A percentile compares a stretch with the other conserved stretches of the same genome.
These are phyloP conservation scores for Tricladium varicosporioides DNA, from an alignment of 2,329 filamentous ascomycete species.

Conservation along the genomic window DNA sequence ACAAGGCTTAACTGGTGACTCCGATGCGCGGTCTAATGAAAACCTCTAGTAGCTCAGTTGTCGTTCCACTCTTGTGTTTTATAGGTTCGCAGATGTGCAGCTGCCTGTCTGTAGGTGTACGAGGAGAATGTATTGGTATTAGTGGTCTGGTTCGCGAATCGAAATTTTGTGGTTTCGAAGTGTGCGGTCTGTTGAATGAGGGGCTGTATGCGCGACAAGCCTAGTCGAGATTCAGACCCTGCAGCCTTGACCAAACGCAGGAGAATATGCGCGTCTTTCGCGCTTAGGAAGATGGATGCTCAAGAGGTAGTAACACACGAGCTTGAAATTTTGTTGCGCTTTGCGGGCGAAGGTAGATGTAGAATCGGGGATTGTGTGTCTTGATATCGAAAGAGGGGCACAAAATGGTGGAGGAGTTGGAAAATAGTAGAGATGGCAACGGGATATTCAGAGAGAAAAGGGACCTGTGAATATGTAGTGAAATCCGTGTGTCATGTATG, in stretches of 20 bases:
- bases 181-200: constrained; percentile 2
- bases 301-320: neutral
- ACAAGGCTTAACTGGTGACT: constrained; percentile 1
- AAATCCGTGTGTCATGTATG: neutral
- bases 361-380: neutral
- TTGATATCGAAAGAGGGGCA: neutral
- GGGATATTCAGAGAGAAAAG: neutral
- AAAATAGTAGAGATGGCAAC: neutral
- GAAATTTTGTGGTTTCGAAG: neutral
- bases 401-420: neutral
- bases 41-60: neutral
- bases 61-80: neutral
- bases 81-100: neutral
- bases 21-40: neutral
- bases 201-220: neutral
- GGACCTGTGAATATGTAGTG: neutral
- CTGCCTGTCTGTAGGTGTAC: neutral
- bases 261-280: neutral
- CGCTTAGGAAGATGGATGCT: neutral
- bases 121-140: no score
- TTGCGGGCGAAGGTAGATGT: neutral
- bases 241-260: neutral
- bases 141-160: no score
- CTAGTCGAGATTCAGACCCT: neutral
- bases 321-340: neutral